phyloP scores from a whole-genome alignment of 169 alveolate genomes.

The Cryptosporidium ubiquitum region DNA sequence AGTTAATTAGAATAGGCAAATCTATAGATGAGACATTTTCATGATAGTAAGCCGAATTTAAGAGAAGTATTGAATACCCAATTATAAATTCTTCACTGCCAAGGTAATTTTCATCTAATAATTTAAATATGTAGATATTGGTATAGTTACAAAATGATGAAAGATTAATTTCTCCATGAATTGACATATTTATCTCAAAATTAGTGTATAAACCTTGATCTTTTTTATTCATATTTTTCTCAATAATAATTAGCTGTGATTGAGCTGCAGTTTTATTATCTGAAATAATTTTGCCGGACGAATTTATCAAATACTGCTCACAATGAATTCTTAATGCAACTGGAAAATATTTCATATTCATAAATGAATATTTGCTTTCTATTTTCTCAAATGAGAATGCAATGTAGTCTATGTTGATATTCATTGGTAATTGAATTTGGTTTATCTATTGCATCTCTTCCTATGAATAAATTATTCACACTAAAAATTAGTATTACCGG shows the following conservation, averaged over 20 bases:
- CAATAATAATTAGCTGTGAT: constrained; percentile 7
- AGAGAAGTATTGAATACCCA: constrained; percentile 52
- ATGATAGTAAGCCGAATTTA: not conserved
- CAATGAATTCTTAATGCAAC: constrained; percentile 48
- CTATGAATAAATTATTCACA: not conserved
- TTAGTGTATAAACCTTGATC: not conserved
- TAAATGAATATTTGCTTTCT: not conserved
- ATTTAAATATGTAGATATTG: constrained; percentile 2
- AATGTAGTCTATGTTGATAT: not conserved
- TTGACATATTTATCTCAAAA: not conserved
- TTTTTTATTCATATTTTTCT: not conserved
- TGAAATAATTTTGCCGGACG: constrained; percentile 10
- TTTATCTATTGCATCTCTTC: not conserved
- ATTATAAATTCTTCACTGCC: not conserved
- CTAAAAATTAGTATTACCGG: not conserved
- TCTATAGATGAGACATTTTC: not conserved
- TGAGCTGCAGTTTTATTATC: not conserved
- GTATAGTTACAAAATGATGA: constrained; percentile 55
- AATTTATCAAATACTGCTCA: constrained; percentile 24
- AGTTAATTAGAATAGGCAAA: not conserved
- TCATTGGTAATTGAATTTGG: not conserved
- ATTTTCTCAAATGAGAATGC: constrained; percentile 9
- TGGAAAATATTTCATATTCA: not conserved
- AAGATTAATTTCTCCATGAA: not conserved
- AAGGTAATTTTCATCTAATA: constrained; percentile 19